These are phyloP conservation scores for Sequoia sempervirens DNA, from an alignment of 75 land plant species.

Conservation along the genomic window DNA sequence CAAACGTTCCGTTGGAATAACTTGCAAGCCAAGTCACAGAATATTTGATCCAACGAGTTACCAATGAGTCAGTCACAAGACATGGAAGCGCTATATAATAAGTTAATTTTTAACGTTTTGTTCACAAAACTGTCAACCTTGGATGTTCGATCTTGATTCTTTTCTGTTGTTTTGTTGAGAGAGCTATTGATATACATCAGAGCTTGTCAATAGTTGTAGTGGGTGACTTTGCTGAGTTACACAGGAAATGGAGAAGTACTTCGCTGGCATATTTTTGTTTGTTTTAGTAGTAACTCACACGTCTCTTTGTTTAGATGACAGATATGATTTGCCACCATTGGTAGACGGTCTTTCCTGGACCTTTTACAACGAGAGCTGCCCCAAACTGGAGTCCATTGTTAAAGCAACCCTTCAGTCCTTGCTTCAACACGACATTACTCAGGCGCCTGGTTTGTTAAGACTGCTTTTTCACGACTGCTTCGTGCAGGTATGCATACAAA, in stretches of 20 bases:
- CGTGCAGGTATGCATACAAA: background rate
- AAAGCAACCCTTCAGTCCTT: background rate
- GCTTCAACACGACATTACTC: background rate
- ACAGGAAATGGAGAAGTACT: background rate
- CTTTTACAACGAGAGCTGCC: background rate
- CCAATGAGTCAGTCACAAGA: too few relatives aligned
- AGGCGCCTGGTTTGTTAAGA: background rate
- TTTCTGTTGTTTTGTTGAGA: background rate
- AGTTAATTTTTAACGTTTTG: background rate
- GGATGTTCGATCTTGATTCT: background rate
- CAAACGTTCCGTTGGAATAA: background rate
- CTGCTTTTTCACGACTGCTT: conserved; percentile 3
- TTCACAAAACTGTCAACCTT: background rate
- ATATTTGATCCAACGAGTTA: too few relatives aligned
- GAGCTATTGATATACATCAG: too few relatives aligned
- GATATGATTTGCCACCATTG: background rate
- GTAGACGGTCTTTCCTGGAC: background rate
- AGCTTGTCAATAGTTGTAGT: background rate
- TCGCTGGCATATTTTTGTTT: background rate
- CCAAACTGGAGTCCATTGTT: background rate
- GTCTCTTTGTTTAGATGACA: background rate
- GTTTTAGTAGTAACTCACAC: background rate
- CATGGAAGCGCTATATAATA: too few relatives aligned
- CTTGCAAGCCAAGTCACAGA: background rate
- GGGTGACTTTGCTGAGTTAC: background rate